Base-by-base conservation (phyloP, 2,329 filamentous ascomycete species). In the Chaetomium strumarium region DNA sequence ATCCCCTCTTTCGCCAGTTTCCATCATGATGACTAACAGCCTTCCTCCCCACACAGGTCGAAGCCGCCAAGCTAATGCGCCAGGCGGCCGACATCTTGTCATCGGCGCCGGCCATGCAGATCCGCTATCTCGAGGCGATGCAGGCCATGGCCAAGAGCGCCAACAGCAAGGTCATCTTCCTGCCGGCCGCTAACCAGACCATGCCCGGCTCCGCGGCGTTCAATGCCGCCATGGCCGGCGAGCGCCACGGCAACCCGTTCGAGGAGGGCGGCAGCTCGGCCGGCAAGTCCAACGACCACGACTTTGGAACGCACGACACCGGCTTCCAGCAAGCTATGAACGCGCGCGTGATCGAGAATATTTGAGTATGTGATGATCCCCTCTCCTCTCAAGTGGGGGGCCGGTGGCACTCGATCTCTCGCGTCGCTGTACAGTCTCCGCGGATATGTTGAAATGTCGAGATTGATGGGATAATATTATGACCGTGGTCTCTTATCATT, bases 61-160 rank as follows among this genome's bases (percentile, higher is more conserved):
- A 99, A 73, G 85, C 85, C 49, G 92, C 93, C 72, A 96, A 96
- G 73, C 77, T 97, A 67, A 95, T 89, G 88, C 81, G 86, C 64
- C 84, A 93, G 73, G 92, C 93, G 36, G 93, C 93, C 69, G 92
- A 99, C 67, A 96, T 97, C 62, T 72, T 99, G 46, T 88, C 83
- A 58, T 90, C 84, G 14, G 92, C 92, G 0, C 93, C 93, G 2
- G 93, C 93, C 62, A 99, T 99, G 93, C 91, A 96, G 74, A 96
- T 96, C 74, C 79, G 91, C 60, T 97, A 97, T 71, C 86, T 99
- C 61, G 93, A 99, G 74, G 91, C 93, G 4, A 97, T 97, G 92
- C 93, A 97, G 70, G 82, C 89, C 39, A 99, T 99, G 92, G 93
- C 93, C 63, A 97, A 96, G 80, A 82, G 83, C 0, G 89, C 90